These are phyloP conservation scores for Bimuria novae-zelandiae DNA, from an alignment of 2,329 filamentous ascomycete genomes.

Conservation along the genomic window DNA sequence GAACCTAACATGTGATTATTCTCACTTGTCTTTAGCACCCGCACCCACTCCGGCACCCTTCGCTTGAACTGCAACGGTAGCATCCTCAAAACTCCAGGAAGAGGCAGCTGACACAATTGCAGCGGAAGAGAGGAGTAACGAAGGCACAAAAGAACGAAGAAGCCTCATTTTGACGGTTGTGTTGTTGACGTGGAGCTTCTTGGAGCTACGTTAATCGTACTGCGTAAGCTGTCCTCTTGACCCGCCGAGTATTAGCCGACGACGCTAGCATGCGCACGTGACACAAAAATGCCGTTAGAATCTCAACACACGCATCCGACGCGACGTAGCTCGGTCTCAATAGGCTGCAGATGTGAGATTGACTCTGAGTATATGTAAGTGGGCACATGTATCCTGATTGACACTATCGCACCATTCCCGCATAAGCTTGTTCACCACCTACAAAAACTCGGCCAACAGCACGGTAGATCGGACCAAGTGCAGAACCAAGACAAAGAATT, in stretches of 20 bases:
- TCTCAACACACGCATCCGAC: too few relatives aligned
- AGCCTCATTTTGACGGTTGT: conserved; percentile 48
- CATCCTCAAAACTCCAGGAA: conserved; percentile 77
- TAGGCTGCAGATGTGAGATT: too few relatives aligned
- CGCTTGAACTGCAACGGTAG: conserved; percentile 65
- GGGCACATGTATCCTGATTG: too few relatives aligned
- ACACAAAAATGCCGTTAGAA: too few relatives aligned
- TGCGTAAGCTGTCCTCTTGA: conserved; percentile 30
- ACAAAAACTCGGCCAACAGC: too few relatives aligned
- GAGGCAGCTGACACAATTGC: conserved; percentile 54
- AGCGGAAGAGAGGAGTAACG: conserved; percentile 48
- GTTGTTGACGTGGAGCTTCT: conserved; percentile 33
- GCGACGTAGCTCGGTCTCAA: too few relatives aligned
- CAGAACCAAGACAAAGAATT: too few relatives aligned
- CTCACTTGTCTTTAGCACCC: conserved; percentile 69
- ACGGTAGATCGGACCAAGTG: too few relatives aligned
- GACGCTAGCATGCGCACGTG: not conserved
- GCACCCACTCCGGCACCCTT: conserved; percentile 60
- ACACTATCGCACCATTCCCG: too few relatives aligned
- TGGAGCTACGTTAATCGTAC: conserved; percentile 13
- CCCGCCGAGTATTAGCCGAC: conserved; percentile 2
- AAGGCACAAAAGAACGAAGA: conserved; percentile 48
- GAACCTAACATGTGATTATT: too few relatives aligned
- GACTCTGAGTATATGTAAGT: too few relatives aligned
- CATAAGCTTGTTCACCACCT: too few relatives aligned